Evolutionary conservation across 2,329 filamentous ascomycete species (phyloP), one percentile per base, ranked within the genome.

Genomic region (Talaromyces islandicus): DNA sequence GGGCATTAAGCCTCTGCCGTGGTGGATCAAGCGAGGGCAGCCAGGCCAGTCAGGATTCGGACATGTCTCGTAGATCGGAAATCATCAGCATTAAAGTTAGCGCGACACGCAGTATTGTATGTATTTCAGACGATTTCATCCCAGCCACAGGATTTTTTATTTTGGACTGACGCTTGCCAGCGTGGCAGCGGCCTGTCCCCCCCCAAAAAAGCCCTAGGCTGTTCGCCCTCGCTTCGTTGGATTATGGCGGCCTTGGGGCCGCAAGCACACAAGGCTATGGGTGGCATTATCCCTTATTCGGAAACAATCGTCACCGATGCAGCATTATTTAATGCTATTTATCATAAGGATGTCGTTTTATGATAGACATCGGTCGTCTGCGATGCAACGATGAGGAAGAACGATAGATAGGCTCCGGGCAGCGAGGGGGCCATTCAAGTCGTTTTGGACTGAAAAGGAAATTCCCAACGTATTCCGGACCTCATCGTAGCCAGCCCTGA

Each of bases 121-220:
- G 19, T 46, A 46, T 46, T 46, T 46, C 59, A 57, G 55, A 54
- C 48, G 24, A 43, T 57, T 61, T 62, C 61, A 57, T 41, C 58
- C 60, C 54, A 58, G 58, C 63, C 58, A 59, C 61, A 55, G 64
- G 29, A 19, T 43, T 29, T 51, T 55, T 68, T 68, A 68, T 51
- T 55, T 68, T 68, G 69, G 69, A 64, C 61, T 67, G 68, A 65
- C 69, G 65, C 57, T 60, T 70, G 69, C 67, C 69, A 70, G 64
- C 67, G 65, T 70, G 68, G 67, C 68, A 69, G 62, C 62, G 60
- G 58, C 29, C 51, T 60, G 61, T 61, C 59, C 59, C 59, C 58
- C 59, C 35, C 30, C 30, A 51, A 48, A 46, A 24, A 24, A 25
- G 2, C 9, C 46, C 48, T 11, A 51, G 48, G 25, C 48, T 51